Evolutionary conservation across 805 yeast species (phyloP), one percentile per base, ranked within the genome.

Genomic region (Ogataea methylovora): DNA sequence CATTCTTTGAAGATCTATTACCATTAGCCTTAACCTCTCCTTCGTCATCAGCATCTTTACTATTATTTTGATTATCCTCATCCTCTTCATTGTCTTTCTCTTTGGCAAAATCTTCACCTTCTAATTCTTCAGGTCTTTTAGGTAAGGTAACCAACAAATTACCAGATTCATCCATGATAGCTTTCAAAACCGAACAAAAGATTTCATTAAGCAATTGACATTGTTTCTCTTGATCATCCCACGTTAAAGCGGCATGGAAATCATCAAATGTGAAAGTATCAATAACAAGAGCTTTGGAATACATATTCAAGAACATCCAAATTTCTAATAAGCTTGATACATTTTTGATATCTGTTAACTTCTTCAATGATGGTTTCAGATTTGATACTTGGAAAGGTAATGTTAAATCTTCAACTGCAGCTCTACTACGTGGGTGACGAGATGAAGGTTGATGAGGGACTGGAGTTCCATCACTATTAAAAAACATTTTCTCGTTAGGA

Each of bases 181-280:
- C 73, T 28, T 76, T 67, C 28, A 84, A 54, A 11, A 79, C 57
- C 3, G 80, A 69, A 54, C 88, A 78, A 61, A 79, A 82, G 5
- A 84, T 67, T 53, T 80, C 90, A 43, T 76, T 72, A 22, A 84
- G 49, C 24, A 81, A 51, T 9, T 59, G 64, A 44, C 83, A 74
- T 25, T 73, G 55, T 2, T 67, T 65, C 4, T 58, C 56, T 3
- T 59, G 56, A 24, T 64, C 62, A 20, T 61, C 60, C 71, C 78
- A 63, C 25, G 62, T 60, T 58, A 80, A 52, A 9, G 75, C 78
- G 35, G 73, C 72, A 7, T 80, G 51, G 47, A 73, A 83, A 44
- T 81, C 94, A 57, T 85, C 95, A 59, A 82, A 84, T 0, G 90
- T 79, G 46, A 84, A 79, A 0, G 81, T 71, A 46, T 80, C 86